A percentile compares a stretch with the other conserved stretches of the same genome.
Evolutionary conservation across 495 filamentous ascomycete species (phyloP).

Genomic region (Mytilinidion resinicola): DNA sequence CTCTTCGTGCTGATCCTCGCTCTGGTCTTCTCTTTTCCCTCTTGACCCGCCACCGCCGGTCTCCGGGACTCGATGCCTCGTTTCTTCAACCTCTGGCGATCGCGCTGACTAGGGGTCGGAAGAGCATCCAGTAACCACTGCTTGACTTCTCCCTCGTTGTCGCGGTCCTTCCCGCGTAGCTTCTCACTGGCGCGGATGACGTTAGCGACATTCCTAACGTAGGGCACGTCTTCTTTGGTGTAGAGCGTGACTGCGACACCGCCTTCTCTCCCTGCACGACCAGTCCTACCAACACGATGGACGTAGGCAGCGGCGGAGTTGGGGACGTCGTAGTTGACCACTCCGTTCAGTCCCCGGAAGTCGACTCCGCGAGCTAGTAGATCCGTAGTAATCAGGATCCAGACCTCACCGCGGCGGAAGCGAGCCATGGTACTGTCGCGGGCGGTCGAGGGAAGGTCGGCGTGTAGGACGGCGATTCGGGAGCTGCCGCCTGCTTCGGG

Average conservation of each 20-base stretch:
- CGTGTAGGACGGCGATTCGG: conserved; percentile 85
- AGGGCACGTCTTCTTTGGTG: conserved; percentile 87
- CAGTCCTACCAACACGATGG: conserved; percentile 88
- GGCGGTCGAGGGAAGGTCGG: conserved; percentile 68
- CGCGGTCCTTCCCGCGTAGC: conserved; percentile 36
- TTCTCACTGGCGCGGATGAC: conserved; percentile 81
- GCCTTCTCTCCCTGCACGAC: conserved; percentile 77
- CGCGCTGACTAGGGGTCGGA: conserved; percentile 73
- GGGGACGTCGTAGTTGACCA: conserved; percentile 95
- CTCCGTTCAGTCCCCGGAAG: conserved; percentile 85
- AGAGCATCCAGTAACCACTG: conserved; percentile 87
- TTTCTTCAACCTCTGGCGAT: conserved; percentile 73
- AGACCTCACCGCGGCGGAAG: conserved; percentile 88
- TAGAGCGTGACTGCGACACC: conserved; percentile 92
- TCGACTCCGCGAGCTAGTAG: conserved; percentile 85
- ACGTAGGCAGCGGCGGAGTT: conserved; percentile 83
- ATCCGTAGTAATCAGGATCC: conserved; percentile 94
- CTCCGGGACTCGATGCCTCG: conserved; percentile 74
- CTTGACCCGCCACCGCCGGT: conserved; percentile 27
- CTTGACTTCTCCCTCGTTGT: conserved; percentile 49
- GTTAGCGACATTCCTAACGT: conserved; percentile 86
- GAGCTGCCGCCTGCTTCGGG: conserved; percentile 75
- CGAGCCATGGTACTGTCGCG: conserved; percentile 76
- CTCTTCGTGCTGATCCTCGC: conserved; percentile 85
- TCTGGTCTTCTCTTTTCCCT: conserved; percentile 40